phyloP scores from a whole-genome alignment of 2,329 filamentous ascomycete species.

The Sporothrix dimorphospora region DNA sequence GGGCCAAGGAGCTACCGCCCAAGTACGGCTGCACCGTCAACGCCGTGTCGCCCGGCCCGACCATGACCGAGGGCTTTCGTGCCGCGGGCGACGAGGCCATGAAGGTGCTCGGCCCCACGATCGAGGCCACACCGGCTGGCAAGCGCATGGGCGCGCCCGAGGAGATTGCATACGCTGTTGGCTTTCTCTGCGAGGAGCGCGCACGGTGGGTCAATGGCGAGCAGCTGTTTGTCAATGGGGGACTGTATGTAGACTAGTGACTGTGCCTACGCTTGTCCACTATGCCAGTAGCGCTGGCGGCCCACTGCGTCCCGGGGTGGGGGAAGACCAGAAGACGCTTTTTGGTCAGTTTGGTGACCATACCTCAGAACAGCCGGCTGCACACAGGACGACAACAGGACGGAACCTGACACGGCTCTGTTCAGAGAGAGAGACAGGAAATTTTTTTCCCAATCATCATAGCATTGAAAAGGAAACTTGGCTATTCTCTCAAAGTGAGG shows the following conservation, averaged over 20 bases:
- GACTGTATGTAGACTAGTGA: slow-evolving; percentile 33
- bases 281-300: too few relatives aligned
- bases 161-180: slow-evolving; percentile 53
- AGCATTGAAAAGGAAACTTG: too few relatives aligned
- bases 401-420: too few relatives aligned
- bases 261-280: too few relatives aligned
- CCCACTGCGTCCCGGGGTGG: too few relatives aligned
- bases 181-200: slow-evolving; percentile 49
- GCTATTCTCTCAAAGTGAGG: too few relatives aligned
- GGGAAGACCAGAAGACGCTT: too few relatives aligned
- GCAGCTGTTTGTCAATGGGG: slow-evolving; percentile 40
- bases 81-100: slow-evolving; percentile 43
- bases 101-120: slow-evolving; percentile 46
- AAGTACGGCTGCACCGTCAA: slow-evolving; percentile 62
- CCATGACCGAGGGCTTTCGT: slow-evolving; percentile 47
- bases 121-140: slow-evolving; percentile 49
- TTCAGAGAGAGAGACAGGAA: too few relatives aligned
- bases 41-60: slow-evolving; percentile 61
- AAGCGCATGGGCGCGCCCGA: slow-evolving; percentile 47
- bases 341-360: too few relatives aligned
- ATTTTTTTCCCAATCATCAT: too few relatives aligned
- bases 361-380: too few relatives aligned
- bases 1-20: slow-evolving; percentile 61
- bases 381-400: too few relatives aligned
- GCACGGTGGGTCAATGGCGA: slow-evolving; percentile 53